phyloP scores from a whole-genome alignment of 495 filamentous ascomycete genomes.

The Penicillium ochrochloron region DNA sequence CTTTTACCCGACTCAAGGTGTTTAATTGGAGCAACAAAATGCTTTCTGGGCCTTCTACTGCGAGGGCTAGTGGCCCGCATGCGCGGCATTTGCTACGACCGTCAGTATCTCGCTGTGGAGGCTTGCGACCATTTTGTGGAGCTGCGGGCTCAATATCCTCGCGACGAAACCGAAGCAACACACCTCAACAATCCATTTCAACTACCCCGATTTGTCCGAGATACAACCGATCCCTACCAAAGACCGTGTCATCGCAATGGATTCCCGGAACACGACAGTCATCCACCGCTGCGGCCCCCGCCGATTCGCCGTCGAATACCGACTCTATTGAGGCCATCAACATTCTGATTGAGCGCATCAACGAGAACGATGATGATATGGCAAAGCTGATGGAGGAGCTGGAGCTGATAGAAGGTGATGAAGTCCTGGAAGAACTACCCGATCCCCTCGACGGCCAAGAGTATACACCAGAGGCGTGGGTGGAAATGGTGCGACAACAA shows the following conservation, averaged over 20 bases:
- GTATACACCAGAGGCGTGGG: constrained; percentile 62
- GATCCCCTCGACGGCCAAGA: constrained; percentile 37
- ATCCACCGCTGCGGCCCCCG: constrained; percentile 33
- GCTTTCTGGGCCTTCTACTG: constrained; percentile 41
- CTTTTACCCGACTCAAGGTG: not conserved
- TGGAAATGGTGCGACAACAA: constrained; percentile 68
- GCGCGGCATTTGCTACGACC: constrained; percentile 35
- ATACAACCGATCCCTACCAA: not conserved
- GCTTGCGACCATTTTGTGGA: constrained; percentile 39
- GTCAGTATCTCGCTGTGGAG: constrained; percentile 24
- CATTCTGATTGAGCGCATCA: constrained; percentile 45
- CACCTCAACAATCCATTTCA: constrained; percentile 17
- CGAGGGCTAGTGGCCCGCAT: constrained; percentile 35
- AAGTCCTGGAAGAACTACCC: constrained; percentile 26
- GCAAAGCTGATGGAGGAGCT: constrained; percentile 43
- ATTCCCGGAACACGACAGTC: constrained; percentile 25
- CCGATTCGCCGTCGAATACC: constrained; percentile 20
- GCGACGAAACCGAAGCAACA: constrained; percentile 22
- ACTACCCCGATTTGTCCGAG: constrained; percentile 4
- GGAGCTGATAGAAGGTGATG: constrained; percentile 34
- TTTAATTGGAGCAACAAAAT: constrained; percentile 32
- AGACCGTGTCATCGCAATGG: constrained; percentile 7
- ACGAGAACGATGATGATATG: constrained; percentile 41
- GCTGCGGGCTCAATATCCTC: constrained; percentile 26
- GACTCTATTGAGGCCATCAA: constrained; percentile 36